Evolutionary conservation across 192 early-diverging fungal genomes (phyloP).

Genomic region (Backusella mclennaniae): DNA sequence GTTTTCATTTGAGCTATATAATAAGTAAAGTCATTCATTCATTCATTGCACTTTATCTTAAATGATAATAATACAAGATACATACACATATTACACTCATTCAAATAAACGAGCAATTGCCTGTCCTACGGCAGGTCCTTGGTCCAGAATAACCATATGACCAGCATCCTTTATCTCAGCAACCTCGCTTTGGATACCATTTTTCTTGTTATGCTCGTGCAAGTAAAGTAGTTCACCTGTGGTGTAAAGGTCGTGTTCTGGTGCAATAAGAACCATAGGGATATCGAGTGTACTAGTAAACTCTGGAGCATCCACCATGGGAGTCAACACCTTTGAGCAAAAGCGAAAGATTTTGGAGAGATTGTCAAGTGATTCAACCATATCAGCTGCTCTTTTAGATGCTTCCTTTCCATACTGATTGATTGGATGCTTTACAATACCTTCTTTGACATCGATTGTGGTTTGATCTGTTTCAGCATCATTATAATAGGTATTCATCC

Average conservation of each 20-base stretch:
- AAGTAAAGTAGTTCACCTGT: neutral
- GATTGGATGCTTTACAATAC: neutral
- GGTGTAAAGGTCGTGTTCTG: neutral
- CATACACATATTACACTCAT: neutral
- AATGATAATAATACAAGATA: neutral
- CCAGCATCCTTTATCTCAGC: neutral
- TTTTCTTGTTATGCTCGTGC: neutral
- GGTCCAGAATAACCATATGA: conserved; percentile 9
- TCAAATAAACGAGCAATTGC: neutral
- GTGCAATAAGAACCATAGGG: neutral
- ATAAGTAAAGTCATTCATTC: neutral
- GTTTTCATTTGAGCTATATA: neutral
- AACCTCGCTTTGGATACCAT: neutral
- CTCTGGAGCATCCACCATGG: neutral
- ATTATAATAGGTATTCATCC: neutral
- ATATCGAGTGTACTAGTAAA: neutral
- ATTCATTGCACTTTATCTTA: neutral
- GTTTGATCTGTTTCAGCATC: neutral
- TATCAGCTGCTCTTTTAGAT: neutral
- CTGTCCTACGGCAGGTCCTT: neutral
- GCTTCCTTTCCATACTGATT: neutral
- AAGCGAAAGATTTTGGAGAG: neutral
- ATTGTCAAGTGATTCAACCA: neutral
- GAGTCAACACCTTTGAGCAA: neutral
- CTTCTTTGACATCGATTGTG: neutral